A percentile compares a stretch with the other conserved stretches of the same genome.
Evolutionary conservation across 805 yeast genomes (phyloP).

Genomic region (Barnettozyma californica): DNA sequence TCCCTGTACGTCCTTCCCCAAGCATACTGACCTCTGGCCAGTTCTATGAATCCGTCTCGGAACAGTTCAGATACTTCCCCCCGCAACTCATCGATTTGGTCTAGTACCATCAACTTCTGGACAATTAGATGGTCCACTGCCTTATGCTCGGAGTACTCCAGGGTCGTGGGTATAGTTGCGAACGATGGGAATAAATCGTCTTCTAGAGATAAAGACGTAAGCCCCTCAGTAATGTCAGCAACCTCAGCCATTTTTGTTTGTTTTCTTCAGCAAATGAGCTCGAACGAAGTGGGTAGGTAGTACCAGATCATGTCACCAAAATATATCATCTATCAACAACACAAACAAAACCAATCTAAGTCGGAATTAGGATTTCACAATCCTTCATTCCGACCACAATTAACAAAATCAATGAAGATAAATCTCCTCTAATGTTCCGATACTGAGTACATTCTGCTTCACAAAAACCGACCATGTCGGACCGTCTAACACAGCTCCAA

Average conservation of each 20-base stretch:
- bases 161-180: neutral
- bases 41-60: conserved; percentile 32
- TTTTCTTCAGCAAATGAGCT: no score
- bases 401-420: neutral
- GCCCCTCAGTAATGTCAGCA: neutral
- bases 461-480: conserved; percentile 59
- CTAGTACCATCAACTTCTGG: conserved; percentile 9
- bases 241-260: conserved; percentile 1
- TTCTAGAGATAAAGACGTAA: conserved; percentile 3
- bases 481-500: conserved; percentile 85
- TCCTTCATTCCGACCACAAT: neutral
- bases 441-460: no score
- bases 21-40: conserved; percentile 43
- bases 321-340: neutral
- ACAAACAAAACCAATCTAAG: no score
- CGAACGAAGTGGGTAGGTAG: no score
- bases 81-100: conserved; percentile 10
- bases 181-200: conserved; percentile 14
- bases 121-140: neutral
- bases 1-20: conserved; percentile 35
- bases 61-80: conserved; percentile 6
- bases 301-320: no score
- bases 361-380: no score
- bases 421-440: no score
- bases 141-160: neutral